Percentiles rank a stretch among this genome's conserved stretches.
Conservation (phyloP, 441 rosid genomes). For the Viola pubescens region DNA sequence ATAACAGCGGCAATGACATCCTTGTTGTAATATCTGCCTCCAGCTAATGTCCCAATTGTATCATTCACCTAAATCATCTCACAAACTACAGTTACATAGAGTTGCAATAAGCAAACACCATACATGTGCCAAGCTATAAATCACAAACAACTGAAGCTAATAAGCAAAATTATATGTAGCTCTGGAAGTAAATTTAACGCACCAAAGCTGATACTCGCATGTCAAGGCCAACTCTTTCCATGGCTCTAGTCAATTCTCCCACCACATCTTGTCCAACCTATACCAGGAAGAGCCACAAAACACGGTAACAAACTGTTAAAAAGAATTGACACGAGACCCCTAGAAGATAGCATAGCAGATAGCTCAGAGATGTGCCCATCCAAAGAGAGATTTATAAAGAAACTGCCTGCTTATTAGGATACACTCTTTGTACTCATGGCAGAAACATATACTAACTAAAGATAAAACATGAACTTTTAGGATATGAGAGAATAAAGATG, state of each 20-base stretch:
- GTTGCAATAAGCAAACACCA: background rate
- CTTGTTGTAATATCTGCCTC: conserved; percentile 64
- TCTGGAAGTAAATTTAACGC: conserved; percentile 17
- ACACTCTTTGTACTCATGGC: background rate
- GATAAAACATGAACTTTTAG: background rate
- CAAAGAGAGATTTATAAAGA: background rate
- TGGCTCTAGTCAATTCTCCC: conserved; percentile 70
- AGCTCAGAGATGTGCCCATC: background rate
- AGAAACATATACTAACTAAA: background rate
- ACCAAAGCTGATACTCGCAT: conserved; percentile 93
- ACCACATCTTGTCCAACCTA: conserved; percentile 95
- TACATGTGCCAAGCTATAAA: background rate
- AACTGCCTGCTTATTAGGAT: background rate
- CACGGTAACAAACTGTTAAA: conserved; percentile 4
- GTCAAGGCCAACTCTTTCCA: conserved; percentile 77
- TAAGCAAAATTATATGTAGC: background rate
- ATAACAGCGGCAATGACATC: conserved; percentile 86
- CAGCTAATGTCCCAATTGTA: conserved; percentile 85
- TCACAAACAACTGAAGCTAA: conserved; percentile 1
- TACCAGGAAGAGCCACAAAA: conserved; percentile 10
- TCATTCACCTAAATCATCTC: conserved; percentile 68
- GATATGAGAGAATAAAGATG: background rate
- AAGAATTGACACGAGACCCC: background rate
- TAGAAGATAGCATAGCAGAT: background rate
- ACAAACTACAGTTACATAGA: conserved; percentile 7